Conservation (phyloP, 352 stramenopile genomes). For the Poterioochromonas sp. region DNA sequence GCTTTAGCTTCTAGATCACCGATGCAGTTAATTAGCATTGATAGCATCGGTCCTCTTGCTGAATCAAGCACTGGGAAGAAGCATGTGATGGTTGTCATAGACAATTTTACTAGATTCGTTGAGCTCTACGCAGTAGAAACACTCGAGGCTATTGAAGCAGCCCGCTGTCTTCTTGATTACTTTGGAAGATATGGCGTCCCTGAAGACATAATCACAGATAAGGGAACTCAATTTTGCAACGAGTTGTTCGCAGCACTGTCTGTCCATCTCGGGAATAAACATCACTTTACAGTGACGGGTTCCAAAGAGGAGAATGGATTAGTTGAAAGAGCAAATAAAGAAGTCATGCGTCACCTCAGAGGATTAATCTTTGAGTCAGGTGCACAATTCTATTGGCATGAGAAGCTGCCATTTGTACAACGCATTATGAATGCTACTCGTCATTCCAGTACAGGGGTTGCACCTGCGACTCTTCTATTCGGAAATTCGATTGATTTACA, state of each 20-base stretch:
- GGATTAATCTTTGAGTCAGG: background rate
- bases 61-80: background rate
- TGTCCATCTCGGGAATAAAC: background rate
- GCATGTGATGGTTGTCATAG: background rate
- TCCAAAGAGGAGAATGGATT: constrained; percentile 8
- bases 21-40: constrained; percentile 12
- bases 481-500: background rate
- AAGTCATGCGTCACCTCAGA: background rate
- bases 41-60: background rate
- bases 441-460: background rate
- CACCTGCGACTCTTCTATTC: constrained; percentile 9
- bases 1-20: background rate
- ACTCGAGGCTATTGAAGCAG: background rate
- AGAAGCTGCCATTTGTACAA: background rate
- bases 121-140: background rate
- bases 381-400: background rate
- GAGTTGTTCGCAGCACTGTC: background rate
- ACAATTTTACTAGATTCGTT: constrained; percentile 15
- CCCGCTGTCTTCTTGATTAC: background rate
- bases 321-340: background rate
- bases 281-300: background rate
- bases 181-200: background rate
- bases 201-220: background rate
- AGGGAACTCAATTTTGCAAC: constrained; percentile 9
- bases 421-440: constrained; percentile 2